Evolutionary conservation across 2,329 filamentous ascomycete genomes (phyloP), one percentile per base, ranked within the genome.

Genomic region (Claviceps fusiformis): DNA sequence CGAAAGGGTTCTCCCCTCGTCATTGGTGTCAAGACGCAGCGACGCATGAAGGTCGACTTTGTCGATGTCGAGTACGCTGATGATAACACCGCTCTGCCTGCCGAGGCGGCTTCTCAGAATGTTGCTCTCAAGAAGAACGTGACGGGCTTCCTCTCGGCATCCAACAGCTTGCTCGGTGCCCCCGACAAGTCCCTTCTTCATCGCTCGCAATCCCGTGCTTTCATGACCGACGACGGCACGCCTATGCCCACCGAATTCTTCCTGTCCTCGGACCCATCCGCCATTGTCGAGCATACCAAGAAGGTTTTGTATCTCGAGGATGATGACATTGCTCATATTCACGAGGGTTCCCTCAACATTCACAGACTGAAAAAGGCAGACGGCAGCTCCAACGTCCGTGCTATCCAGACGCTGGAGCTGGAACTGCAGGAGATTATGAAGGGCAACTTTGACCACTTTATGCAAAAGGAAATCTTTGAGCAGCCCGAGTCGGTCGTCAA

Each of bases 401-500:
- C 88, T 65, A 98, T 98, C 71, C 93, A 98, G 81, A 98, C 93
- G 55, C 83, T 98, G 55, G 93, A 98, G 79, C 87, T 98, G 52
- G 90, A 98, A 79, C 86, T 98, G 61, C 93, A 98, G 78, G 91
- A 98, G 79, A 98, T 98, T 75, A 98, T 98, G 93, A 98, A 98
- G 86, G 93, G 93, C 73, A 95, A 93, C 71, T 98, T 97, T 74
- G 93, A 98, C 73, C 93, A 98, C 78, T 98, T 96, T 80, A 98
- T 98, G 93, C 93, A 98, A 73, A 98, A 98, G 83, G 93, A 98
- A 73, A 98, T 98, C 68, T 98, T 98, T 72, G 93, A 98, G 80
- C 93, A 98, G 79, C 93, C 93, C 68, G 93, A 98, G 76, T 98
- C 93, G 15, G 89, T 98, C 59, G 85, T 98, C 77, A 98, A 98